Evolutionary conservation across 2,329 filamentous ascomycete genomes (phyloP), one percentile per base, ranked within the genome.

Genomic region (Cordyceps pruinosa): DNA sequence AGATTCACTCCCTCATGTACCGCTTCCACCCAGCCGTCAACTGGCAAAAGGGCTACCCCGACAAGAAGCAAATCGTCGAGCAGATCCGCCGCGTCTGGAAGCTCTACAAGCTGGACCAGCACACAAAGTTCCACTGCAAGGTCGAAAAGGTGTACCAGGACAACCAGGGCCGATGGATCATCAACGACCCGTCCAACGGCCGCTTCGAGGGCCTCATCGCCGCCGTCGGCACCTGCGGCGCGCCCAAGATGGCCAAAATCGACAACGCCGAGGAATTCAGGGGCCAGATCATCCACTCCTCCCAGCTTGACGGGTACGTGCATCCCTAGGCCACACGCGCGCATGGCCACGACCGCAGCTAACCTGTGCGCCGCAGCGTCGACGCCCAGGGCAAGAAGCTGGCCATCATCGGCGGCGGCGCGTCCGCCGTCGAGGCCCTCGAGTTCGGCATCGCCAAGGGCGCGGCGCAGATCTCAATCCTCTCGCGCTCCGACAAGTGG

Each of bases 1-100:
- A 94, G 66, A 92, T 95, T 23, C 89, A 95, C 69, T 89, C 85
- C 21, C 70, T 92, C 58, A 94, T 94, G 89, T 95, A 93, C 70
- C 83, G 90, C 23, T 96, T 95, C 68, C 88, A 93, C 63, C 90
- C 90, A 0, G 88, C 87, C 0, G 83, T 95, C 1, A 77, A 81
- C 60, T 95, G 88, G 84, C 75, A 81, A 34, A 75, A 78, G 30
- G 88, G 88, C n/a, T 95, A 95, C 66, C 90, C 90, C 0, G 80
- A 86, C 60, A 85, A 88, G 50, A 75, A 86, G 61, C 84, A 92
- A 69, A 94, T 95, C 59, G 77, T 92, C 44, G 77, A 79, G 25
- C 85, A 92, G 66, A 85, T 94, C 12, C 78, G 78, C 19, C 72
- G 85, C 59, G 73, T 95, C 0, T 95, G 89, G 89, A 79, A 89